Base-by-base conservation (phyloP, 228 moss, liverwort and hornwort genomes). In the Sphagnum fallax region DNA sequence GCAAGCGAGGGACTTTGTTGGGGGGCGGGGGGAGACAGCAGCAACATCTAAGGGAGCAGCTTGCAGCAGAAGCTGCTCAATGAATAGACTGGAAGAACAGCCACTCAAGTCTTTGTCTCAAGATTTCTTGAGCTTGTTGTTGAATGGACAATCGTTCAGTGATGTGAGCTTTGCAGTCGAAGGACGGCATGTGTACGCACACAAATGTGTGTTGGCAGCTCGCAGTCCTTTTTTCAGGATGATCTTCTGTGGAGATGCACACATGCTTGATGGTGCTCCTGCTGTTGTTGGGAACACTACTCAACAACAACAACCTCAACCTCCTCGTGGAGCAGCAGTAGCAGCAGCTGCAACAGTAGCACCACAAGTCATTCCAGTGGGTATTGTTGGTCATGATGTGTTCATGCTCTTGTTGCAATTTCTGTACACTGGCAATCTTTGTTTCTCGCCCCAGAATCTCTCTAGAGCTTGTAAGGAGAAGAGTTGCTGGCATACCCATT, bases 161-260 rank as follows among this genome's bases (percentile, higher is more conserved):
- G 89, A 89, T 52, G 86, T 89, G 49, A 81, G 79, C 18, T 89
- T 89, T 48, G 76, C 73, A 5, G 86, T 89, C 55, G 89, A 81
- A 69, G 83, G 78, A 6, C 82, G 81, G 7, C 79, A 68, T 62
- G 89, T 89, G 53, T 81, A 81, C 50, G 89, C 89, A 1, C 89
- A 89, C 60, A 72, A 75, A 53, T 89, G 89, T 60, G 81, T 89
- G 69, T 70, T 89, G 68, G 89, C 86, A 14, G 86, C 89, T 0
- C 77, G 89, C 48, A 89, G 89, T 51, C 89, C 85, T 50, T 86
- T 89, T 64, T 89, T 89, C 5, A 86, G 89, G 12, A 89, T 83
- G 89, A 89, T 89, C 50, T 89, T 89, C 52, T 89, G 89, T 58
- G 83, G 86, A 51, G 83, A 79, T 75, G 74, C 82, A 48, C 80